Base-by-base conservation (phyloP, 768 basidiomycete species). In the Amanita fuliginea region DNA sequence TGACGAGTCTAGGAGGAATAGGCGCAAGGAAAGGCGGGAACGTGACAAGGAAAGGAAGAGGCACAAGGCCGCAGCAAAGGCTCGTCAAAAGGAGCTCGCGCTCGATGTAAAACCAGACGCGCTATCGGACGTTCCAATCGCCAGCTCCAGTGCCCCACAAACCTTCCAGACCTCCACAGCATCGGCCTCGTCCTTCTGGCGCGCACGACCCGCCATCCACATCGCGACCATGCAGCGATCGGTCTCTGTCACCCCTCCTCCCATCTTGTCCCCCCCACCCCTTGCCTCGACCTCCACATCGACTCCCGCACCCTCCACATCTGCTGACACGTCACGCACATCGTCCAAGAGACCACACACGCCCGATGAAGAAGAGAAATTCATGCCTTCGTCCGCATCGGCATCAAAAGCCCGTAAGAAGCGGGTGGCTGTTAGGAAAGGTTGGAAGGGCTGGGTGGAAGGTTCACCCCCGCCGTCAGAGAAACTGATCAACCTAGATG, bases 381-480 rank as follows among this genome's bases (percentile, higher is more conserved):
- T 73, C 24, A 51, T 53, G 62, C 47, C 59, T 54, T 35, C 58
- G 46, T 39, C 59, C 54, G 54, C 62, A 16, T 54, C 61, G 9
- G 57, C 58, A 21, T 60, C 57, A 22, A 67, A 59, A 22, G 63
- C 63, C n/a, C 73, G 74, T 40, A 75, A 72, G 62, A 86, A 77
- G 70, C 81, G 82, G 56, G 68, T 74, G 39, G 73, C 81, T 0
- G 81, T 75, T 32, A 81, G 74, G 66, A 90, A 90, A 63, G 87
- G 87, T 14, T 90, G 87, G 87, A 90, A 90, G 69, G 87, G 87
- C 34, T 90, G 87, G 87, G 83, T 90, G 18, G 87, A 88, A 69
- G 86, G 86, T 56, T 87, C 86, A 18, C 84, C 84, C 21, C 78
- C 80, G 46, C 83, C 87, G 18, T 86, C 84, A 13, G 76, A 80